Conservation (phyloP, 2,329 filamentous ascomycete genomes). For the Waltergamsia citrina region DNA sequence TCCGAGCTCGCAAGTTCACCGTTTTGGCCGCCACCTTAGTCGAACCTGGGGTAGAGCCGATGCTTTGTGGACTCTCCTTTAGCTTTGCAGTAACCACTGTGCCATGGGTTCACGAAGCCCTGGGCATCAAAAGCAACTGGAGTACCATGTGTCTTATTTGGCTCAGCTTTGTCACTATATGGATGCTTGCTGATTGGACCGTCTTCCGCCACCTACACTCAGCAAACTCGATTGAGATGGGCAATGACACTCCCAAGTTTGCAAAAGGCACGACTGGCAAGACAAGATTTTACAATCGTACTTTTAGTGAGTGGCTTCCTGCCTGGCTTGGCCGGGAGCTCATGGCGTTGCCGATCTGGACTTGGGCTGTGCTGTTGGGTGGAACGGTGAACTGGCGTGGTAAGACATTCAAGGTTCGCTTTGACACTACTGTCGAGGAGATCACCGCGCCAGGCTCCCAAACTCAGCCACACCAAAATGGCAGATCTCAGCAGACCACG, state of each 20-base stretch:
- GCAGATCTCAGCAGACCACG: no score
- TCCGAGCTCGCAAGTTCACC: conserved; percentile 89
- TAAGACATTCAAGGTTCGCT: conserved; percentile 67
- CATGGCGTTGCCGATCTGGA: conserved; percentile 82
- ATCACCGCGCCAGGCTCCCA: conserved; percentile 8
- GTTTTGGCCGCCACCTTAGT: conserved; percentile 82
- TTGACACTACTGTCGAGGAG: conserved; percentile 70
- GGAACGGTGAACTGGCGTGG: conserved; percentile 83
- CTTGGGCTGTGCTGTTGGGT: conserved; percentile 81
- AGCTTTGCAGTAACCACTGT: conserved; percentile 71
- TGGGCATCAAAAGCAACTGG: conserved; percentile 59
- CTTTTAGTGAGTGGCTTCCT: conserved; percentile 61
- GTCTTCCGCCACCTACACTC: conserved; percentile 69
- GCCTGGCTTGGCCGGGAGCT: conserved; percentile 81
- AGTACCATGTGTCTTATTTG: conserved; percentile 54
- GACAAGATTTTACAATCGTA: conserved; percentile 12
- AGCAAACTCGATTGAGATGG: conserved; percentile 58
- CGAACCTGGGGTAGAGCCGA: conserved; percentile 83
- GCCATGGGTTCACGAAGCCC: conserved; percentile 44
- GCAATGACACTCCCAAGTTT: conserved; percentile 67
- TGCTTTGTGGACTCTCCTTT: conserved; percentile 74
- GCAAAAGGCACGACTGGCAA: conserved; percentile 34
- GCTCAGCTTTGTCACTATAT: conserved; percentile 52
- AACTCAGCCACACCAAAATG: background rate
- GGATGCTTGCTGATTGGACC: conserved; percentile 68